Percentiles rank a stretch among this genome's conserved stretches.
Conservation (phyloP, 306 rosid species). For the Astragalus membranaceus region DNA sequence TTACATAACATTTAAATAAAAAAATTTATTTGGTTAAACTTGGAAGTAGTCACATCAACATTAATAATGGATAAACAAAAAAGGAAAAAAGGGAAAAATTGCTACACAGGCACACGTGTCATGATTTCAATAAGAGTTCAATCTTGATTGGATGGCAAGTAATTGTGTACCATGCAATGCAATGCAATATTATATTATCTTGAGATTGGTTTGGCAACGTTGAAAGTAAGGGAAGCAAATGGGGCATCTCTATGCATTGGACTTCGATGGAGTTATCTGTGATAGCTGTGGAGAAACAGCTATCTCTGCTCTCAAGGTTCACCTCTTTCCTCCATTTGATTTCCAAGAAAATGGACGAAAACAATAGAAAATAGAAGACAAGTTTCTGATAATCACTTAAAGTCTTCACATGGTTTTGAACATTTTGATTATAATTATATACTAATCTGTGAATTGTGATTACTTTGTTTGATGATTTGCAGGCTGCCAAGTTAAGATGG, state of each 20-base stretch:
- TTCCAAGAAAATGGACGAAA: neutral
- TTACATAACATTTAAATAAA: too few species aligned
- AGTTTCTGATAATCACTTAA: neutral
- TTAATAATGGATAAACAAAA: neutral
- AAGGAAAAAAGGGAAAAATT: neutral
- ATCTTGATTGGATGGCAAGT: constrained; percentile 23
- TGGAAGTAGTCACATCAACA: neutral
- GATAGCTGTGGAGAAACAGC: constrained; percentile 29
- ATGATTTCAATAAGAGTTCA: constrained; percentile 16
- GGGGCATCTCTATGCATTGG: constrained; percentile 34
- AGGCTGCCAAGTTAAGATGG: constrained; percentile 80
- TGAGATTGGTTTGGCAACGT: constrained; percentile 10
- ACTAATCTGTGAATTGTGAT: neutral
- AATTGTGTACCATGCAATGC: constrained; percentile 9
- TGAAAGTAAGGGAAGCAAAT: constrained; percentile 18
- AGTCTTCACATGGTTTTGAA: neutral
- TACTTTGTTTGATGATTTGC: constrained; percentile 14
- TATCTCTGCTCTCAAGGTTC: constrained; percentile 32
- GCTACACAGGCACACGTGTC: constrained; percentile 20
- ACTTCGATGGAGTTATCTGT: constrained; percentile 36
- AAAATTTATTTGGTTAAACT: neutral
- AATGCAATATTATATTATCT: constrained; percentile 7
- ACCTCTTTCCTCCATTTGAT: constrained; percentile 1
- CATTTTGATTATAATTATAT: neutral
- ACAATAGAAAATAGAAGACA: neutral